Percentiles rank a stretch among this genome's conserved stretches.
These are phyloP conservation scores for Trichoderma koningii DNA, from an alignment of 2,329 filamentous ascomycete species.

Conservation along the genomic window DNA sequence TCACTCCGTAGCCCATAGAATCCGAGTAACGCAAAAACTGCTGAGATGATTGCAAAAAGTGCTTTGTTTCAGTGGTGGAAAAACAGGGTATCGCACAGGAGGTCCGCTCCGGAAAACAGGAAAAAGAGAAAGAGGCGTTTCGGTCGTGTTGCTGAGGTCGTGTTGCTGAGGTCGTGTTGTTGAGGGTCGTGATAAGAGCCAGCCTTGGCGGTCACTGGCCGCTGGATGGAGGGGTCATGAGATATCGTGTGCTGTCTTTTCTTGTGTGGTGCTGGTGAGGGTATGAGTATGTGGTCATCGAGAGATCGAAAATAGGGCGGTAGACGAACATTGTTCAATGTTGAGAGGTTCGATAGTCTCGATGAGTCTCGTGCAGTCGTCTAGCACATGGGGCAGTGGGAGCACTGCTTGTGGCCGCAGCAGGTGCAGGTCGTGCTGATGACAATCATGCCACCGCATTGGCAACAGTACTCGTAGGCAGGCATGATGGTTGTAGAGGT, in stretches of 20 bases:
- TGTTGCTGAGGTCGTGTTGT: background rate
- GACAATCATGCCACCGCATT: constrained; percentile 58
- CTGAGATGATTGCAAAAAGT: background rate
- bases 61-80: background rate
- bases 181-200: background rate
- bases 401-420: constrained; percentile 55
- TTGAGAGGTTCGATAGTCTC: background rate
- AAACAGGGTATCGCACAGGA: constrained; percentile 24
- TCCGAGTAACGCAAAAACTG: background rate
- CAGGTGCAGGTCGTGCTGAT: constrained; percentile 56
- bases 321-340: background rate
- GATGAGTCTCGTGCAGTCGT: constrained; percentile 10
- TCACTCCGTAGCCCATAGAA: background rate
- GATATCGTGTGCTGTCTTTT: background rate
- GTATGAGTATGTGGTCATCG: background rate
- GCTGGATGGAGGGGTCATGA: background rate
- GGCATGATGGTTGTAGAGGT: constrained; percentile 41
- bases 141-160: background rate
- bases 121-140: background rate
- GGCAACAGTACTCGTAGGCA: constrained; percentile 56
- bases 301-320: too few species aligned
- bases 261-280: background rate
- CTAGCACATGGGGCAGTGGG: constrained; percentile 46
- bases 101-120: constrained; percentile 13
- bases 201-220: background rate